phyloP scores from a whole-genome alignment of 2,329 filamentous ascomycete species.

The Pseudonectria buxi region DNA sequence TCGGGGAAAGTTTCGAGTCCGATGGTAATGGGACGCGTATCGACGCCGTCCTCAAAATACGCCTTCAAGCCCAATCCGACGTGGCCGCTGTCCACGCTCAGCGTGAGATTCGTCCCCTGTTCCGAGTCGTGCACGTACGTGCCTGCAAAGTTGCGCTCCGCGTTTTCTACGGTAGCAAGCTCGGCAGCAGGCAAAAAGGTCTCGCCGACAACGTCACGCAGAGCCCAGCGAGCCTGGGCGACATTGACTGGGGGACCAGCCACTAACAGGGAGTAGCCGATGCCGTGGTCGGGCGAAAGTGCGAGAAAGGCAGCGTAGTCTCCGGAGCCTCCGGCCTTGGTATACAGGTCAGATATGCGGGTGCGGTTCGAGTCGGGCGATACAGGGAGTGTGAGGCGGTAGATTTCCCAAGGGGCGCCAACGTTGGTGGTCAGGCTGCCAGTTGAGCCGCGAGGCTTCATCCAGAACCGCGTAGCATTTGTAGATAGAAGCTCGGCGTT shows the following conservation, averaged over 20 bases:
- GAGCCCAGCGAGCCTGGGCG: slow-evolving; percentile 6
- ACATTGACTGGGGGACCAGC: slow-evolving; percentile 6
- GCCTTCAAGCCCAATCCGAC: slow-evolving; percentile 8
- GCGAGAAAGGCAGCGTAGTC: slow-evolving; percentile 31
- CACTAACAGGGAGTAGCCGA: slow-evolving; percentile 12
- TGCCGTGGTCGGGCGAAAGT: slow-evolving; percentile 37
- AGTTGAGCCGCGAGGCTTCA: slow-evolving; percentile 34
- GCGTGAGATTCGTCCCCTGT: slow-evolving; percentile 11
- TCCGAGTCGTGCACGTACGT: slow-evolving; percentile 7
- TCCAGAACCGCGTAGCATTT: slow-evolving; percentile 25
- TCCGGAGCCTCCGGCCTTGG: slow-evolving; percentile 35
- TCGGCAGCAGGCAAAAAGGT: slow-evolving; percentile 15
- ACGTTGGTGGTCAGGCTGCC: slow-evolving; percentile 28
- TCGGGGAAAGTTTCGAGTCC: too few species aligned
- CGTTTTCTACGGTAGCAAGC: slow-evolving; percentile 13
- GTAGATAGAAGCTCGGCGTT: not conserved
- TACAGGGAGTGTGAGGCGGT: slow-evolving; percentile 15
- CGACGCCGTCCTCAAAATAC: not conserved
- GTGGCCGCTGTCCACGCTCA: slow-evolving; percentile 9
- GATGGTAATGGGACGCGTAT: too few species aligned
- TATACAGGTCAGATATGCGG: slow-evolving; percentile 36
- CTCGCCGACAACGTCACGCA: slow-evolving; percentile 11
- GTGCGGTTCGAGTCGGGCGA: slow-evolving; percentile 19
- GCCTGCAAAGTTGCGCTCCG: slow-evolving; percentile 9
- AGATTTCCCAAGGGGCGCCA: slow-evolving; percentile 42